Evolutionary conservation across 306 rosid species (phyloP).

Genomic region (Aeschynomene evenia): DNA sequence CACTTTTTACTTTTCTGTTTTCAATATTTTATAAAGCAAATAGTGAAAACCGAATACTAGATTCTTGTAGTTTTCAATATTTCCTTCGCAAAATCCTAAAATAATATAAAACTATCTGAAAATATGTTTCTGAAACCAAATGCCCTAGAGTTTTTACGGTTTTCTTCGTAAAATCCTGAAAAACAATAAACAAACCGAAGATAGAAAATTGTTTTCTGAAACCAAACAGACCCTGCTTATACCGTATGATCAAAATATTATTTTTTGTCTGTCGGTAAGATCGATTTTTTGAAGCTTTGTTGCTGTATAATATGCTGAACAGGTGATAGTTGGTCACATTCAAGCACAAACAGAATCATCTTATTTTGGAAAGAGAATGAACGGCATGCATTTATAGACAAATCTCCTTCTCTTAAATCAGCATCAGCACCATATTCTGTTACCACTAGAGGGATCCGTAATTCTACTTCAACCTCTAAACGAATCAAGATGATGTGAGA

Average conservation of each 20-base stretch:
- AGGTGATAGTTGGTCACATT: conserved; percentile 99
- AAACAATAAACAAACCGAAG: too few relatives aligned
- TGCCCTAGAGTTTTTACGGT: too few relatives aligned
- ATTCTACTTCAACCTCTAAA: not conserved
- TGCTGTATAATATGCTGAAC: conserved; percentile 35
- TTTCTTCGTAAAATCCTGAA: too few relatives aligned
- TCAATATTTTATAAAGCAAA: too few relatives aligned
- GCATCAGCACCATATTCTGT: conserved; percentile 74
- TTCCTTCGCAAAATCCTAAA: too few relatives aligned
- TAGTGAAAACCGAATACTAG: too few relatives aligned
- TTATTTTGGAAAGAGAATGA: conserved; percentile 78
- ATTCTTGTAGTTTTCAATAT: too few relatives aligned
- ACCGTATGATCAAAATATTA: not conserved
- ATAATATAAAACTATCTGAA: too few relatives aligned
- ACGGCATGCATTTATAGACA: conserved; percentile 68
- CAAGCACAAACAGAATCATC: conserved; percentile 81
- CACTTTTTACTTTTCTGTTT: too few relatives aligned
- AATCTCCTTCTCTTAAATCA: conserved; percentile 66
- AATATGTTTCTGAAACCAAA: too few relatives aligned
- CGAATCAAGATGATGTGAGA: conserved; percentile 37
- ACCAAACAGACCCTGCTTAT: too few relatives aligned
- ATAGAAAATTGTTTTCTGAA: too few relatives aligned
- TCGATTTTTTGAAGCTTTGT: not conserved
- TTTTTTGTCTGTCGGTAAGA: not conserved
- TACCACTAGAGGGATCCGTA: conserved; percentile 28